Conservation (phyloP, 441 rosid genomes). For the Adansonia gregorii region DNA sequence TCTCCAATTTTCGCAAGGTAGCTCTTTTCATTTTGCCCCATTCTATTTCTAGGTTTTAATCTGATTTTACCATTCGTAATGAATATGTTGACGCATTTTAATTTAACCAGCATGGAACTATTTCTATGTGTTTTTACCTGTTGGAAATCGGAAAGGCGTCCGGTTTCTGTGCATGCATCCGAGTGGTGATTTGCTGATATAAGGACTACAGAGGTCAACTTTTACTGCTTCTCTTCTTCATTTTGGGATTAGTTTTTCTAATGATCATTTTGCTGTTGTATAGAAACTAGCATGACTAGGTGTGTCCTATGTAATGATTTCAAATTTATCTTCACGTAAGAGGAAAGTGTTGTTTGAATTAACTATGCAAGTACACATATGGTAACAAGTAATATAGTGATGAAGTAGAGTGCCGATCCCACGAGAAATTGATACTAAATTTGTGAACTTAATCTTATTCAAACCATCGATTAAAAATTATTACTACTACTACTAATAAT, state of each 20-base stretch:
- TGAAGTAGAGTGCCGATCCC: too few relatives aligned
- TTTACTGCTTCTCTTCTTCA: neutral
- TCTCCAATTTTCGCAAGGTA: slow-evolving; percentile 90
- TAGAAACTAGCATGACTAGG: slow-evolving; percentile 12
- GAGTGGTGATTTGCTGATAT: slow-evolving; percentile 2
- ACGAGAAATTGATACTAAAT: too few relatives aligned
- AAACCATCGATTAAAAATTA: too few relatives aligned
- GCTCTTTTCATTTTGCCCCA: neutral
- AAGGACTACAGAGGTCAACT: neutral
- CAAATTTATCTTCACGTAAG: neutral
- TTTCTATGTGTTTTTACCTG: slow-evolving; percentile 2
- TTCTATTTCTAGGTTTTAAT: neutral
- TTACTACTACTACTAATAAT: too few relatives aligned
- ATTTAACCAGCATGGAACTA: neutral
- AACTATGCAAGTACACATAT: too few relatives aligned
- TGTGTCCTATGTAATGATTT: neutral
- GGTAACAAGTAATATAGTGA: too few relatives aligned
- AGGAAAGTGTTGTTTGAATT: neutral
- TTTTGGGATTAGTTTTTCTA: neutral
- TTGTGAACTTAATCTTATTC: too few relatives aligned
- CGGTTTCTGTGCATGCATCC: neutral
- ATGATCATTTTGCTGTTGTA: slow-evolving; percentile 10
- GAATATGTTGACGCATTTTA: slow-evolving; percentile 8
- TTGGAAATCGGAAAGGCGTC: neutral
- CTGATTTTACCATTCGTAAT: neutral